Evolutionary conservation across 495 filamentous ascomycete genomes (phyloP).

Genomic region (Xylaria acuta): DNA sequence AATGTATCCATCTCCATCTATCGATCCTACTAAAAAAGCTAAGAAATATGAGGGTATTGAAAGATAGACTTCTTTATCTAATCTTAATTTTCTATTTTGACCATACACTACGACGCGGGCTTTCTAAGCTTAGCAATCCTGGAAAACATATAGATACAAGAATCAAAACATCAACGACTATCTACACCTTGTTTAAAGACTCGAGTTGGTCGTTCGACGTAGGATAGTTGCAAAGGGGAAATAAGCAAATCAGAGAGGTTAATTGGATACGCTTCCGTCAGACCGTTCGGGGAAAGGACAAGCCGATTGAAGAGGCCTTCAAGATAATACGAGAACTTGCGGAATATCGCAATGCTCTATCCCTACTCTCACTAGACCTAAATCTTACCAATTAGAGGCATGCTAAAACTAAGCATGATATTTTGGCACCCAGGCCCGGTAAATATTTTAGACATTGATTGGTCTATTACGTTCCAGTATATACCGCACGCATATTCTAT

Average conservation of each 20-base stretch:
- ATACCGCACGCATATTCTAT: background rate
- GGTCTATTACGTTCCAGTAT: background rate
- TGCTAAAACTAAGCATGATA: conserved; percentile 10
- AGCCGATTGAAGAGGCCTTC: background rate
- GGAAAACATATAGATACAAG: background rate
- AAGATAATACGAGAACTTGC: background rate
- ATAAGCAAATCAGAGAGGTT: background rate
- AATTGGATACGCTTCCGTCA: too few relatives aligned
- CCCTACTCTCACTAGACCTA: background rate
- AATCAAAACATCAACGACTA: background rate
- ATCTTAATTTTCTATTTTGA: too few relatives aligned
- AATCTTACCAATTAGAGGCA: background rate
- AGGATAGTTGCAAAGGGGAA: background rate
- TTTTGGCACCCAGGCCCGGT: background rate
- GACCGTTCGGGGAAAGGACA: background rate
- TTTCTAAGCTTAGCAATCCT: background rate
- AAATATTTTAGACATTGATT: background rate
- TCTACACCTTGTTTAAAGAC: background rate
- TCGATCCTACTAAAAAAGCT: too few relatives aligned
- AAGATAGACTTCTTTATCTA: too few relatives aligned
- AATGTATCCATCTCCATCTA: too few relatives aligned
- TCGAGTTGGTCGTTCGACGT: background rate
- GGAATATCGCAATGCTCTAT: background rate
- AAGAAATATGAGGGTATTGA: too few relatives aligned
- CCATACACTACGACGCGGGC: background rate